Percentiles rank a stretch among this genome's conserved stretches.
These are phyloP conservation scores for Tausonia pullulans DNA, from an alignment of 1,284 basidiomycete species.

Conservation along the genomic window DNA sequence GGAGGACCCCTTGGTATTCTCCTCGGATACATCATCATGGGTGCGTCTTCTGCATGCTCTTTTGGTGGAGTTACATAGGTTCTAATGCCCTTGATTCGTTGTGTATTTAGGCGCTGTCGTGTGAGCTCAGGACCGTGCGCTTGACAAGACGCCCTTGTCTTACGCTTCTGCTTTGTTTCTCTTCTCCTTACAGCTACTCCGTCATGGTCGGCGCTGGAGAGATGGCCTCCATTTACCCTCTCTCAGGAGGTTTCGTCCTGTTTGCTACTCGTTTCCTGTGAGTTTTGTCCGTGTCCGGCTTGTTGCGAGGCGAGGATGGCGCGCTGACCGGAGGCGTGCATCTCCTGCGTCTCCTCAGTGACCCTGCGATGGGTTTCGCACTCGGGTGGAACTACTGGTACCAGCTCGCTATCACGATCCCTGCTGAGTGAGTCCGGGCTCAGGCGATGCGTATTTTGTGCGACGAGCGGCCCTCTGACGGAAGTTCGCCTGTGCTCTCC, in stretches of 20 bases:
- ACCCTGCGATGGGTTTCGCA: conserved; percentile 27
- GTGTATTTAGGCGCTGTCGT: too few relatives aligned
- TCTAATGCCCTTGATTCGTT: too few relatives aligned
- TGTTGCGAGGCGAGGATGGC: too few relatives aligned
- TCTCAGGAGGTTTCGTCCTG: conserved; percentile 30
- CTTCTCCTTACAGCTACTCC: conserved; percentile 9
- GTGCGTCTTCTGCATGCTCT: neutral
- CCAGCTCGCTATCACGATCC: conserved; percentile 49
- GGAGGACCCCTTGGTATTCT: neutral
- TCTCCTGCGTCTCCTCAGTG: conserved; percentile 19
- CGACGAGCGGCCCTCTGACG: too few relatives aligned
- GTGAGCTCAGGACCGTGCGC: too few relatives aligned
- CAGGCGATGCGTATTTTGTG: too few relatives aligned
- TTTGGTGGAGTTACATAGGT: too few relatives aligned
- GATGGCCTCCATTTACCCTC: conserved; percentile 29
- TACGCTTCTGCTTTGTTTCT: neutral
- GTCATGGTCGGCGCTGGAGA: conserved; percentile 31
- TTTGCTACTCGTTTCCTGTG: conserved; percentile 8
- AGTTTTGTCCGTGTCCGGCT: conserved; percentile 17
- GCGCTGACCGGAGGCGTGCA: conserved; percentile 11
- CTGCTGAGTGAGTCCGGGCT: conserved; percentile 44
- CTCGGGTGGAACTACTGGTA: conserved; percentile 29
- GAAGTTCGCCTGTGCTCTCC: too few relatives aligned
- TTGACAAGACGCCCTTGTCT: neutral
- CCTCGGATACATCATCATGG: conserved; percentile 31